Percentiles rank a stretch among this genome's conserved stretches.
phyloP scores from a whole-genome alignment of 2,329 filamentous ascomycete genomes.

The Ophiocordyceps camponoti-saundersi region DNA sequence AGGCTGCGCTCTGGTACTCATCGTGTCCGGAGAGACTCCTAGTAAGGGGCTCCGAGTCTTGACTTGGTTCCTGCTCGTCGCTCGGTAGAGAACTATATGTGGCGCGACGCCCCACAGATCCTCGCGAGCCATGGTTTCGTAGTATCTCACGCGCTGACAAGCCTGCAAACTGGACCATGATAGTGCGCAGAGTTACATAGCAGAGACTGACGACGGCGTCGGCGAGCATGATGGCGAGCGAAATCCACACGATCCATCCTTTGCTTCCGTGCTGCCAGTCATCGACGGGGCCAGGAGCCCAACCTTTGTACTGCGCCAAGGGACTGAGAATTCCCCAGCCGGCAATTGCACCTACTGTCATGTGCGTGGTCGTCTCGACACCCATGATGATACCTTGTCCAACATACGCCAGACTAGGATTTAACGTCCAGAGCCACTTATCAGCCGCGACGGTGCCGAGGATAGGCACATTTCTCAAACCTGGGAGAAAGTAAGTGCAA shows the following conservation, averaged over 20 bases:
- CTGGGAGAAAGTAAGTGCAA: conserved; percentile 75
- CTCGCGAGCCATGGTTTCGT: background rate
- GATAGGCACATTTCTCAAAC: conserved; percentile 71
- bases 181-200: conserved; percentile 53
- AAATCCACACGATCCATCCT: conserved; percentile 97
- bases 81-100: conserved; percentile 10
- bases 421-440: conserved; percentile 88
- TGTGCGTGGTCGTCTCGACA: conserved; percentile 82
- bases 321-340: conserved; percentile 89
- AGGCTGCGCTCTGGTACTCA: no score
- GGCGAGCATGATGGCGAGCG: conserved; percentile 87
- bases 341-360: conserved; percentile 76
- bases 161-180: conserved; percentile 13
- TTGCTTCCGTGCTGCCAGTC: conserved; percentile 91
- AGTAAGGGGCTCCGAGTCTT: background rate
- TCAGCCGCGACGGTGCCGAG: conserved; percentile 59
- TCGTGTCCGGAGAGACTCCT: no score
- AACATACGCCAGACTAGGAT: conserved; percentile 92
- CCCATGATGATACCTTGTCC: conserved; percentile 99
- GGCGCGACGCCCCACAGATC: conserved; percentile 3
- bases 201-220: conserved; percentile 81
- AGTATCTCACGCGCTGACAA: background rate
- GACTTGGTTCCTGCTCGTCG: background rate
- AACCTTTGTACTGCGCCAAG: conserved; percentile 66
- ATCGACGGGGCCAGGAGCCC: conserved; percentile 73